Evolutionary conservation across 768 basidiomycete species (phyloP).

Genomic region (Suillus paluster): DNA sequence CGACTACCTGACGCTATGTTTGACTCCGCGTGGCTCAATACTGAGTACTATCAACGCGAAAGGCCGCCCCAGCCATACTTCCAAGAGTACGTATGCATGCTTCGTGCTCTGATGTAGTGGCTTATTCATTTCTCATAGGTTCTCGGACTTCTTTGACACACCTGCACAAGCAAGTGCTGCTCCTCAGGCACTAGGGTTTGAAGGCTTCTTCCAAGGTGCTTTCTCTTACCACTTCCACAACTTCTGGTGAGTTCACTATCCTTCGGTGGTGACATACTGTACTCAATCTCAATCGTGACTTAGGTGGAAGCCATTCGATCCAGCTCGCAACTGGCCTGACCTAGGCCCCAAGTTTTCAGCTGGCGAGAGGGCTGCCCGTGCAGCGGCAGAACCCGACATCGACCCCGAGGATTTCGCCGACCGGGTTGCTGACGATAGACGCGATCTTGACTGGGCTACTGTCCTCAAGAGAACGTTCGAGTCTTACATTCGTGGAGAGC

Average conservation of each 20-base stretch:
- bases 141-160: constrained; percentile 88
- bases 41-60: constrained; percentile 89
- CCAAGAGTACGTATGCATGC: constrained; percentile 58
- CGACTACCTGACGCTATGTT: constrained; percentile 95
- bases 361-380: constrained; percentile 73
- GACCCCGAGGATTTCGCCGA: constrained; percentile 44
- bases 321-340: constrained; percentile 93
- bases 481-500: constrained; percentile 86
- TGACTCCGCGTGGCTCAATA: constrained; percentile 96
- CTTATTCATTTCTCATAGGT: constrained; percentile 49
- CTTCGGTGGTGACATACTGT: background rate
- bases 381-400: constrained; percentile 38
- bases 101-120: background rate
- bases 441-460: constrained; percentile 90
- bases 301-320: constrained; percentile 98
- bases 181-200: constrained; percentile 87
- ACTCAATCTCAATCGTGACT: background rate
- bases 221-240: constrained; percentile 98
- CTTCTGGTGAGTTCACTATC: constrained; percentile 63
- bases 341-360: constrained; percentile 79
- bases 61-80: constrained; percentile 96
- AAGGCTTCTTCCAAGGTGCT: constrained; percentile 95
- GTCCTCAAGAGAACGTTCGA: constrained; percentile 97
- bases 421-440: constrained; percentile 63
- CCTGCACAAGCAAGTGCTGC: constrained; percentile 74